Conservation (phyloP, 129 eudicot genomes). For the Escallonia herrerae region DNA sequence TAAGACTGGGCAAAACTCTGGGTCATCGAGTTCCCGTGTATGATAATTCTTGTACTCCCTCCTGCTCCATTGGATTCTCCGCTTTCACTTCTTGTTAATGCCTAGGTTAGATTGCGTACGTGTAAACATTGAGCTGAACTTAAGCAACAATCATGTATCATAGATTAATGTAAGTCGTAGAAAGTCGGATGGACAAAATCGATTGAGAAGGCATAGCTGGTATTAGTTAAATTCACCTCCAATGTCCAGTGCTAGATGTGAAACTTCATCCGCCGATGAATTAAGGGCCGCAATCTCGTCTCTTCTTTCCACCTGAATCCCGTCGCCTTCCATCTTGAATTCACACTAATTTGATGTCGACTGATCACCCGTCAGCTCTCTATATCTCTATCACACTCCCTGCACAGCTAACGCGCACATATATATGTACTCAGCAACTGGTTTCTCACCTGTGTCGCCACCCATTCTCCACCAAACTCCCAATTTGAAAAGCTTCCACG, state of each 20-base stretch:
- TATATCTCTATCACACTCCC: constrained; percentile 3
- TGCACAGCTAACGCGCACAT: not conserved
- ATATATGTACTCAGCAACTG: not conserved
- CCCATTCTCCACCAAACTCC: not conserved
- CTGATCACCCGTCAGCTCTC: not conserved
- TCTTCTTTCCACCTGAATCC: constrained; percentile 14
- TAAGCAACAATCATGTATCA: no score
- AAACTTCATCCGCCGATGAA: constrained; percentile 31
- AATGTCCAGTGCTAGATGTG: constrained; percentile 75
- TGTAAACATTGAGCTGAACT: no score
- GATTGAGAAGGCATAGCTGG: no score
- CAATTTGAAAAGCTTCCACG: not conserved
- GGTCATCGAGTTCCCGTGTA: no score
- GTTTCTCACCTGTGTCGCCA: not conserved
- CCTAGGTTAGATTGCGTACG: no score
- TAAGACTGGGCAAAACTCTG: no score
- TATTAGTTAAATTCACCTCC: constrained; percentile 44
- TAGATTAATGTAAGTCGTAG: no score
- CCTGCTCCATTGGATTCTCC: no score
- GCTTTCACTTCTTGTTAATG: no score
- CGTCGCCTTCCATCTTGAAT: constrained; percentile 29
- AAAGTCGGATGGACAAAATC: no score
- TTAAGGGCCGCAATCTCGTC: constrained; percentile 15
- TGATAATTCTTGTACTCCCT: no score
- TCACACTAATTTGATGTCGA: not conserved